Evolutionary conservation across 345 rosid genomes (phyloP), one percentile per base, ranked within the genome.

Genomic region (Melaleuca alternifolia): DNA sequence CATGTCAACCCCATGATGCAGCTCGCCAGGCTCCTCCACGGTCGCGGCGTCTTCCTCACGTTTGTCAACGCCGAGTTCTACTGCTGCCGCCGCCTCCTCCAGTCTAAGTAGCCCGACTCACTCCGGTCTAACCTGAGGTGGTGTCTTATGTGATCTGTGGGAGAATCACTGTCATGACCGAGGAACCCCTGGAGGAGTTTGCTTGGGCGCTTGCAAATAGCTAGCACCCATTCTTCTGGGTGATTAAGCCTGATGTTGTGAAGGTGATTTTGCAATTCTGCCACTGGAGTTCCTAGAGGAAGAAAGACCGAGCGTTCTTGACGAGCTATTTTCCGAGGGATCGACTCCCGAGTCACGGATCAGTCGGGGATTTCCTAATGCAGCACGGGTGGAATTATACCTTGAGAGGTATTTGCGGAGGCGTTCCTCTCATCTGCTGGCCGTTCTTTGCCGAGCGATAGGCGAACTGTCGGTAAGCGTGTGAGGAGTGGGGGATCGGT

Each of bases 381-480:
- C 91, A 91, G 14, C 87, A 91, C 5, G 92, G 92, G 24, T 90
- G 92, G 91, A 91, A 91, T 56, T 91, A 91, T 8, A 65, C 23
- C 2, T 1, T 88, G 62, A 91, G 90, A 85, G 48, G 85, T n/a
- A 52, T 90, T 24, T 48, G 84, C 16, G 85, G 54, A 15, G 91
- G 92, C 0, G 86, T 85, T 24, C 89, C 90, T 2, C 26, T 91
- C 26, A 75, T 89, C 15, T 87, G 91, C 50, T 89, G 91, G 93
- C 93, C 90, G 0, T 90, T 86, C 30, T 90, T 90, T 11, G 92
- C 86, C 9, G 91, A 91, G 37, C 92, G 90, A 41, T 90, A 65
- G 9, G 89, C 90, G 0, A 90, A 86, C 44, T 85, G 91, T 26
- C 54, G 86, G 30, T 89, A 89, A 33, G 86, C 88, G 2, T 89